These are phyloP conservation scores for Penicillium angulare DNA, from an alignment of 495 filamentous ascomycete genomes.

Conservation along the genomic window DNA sequence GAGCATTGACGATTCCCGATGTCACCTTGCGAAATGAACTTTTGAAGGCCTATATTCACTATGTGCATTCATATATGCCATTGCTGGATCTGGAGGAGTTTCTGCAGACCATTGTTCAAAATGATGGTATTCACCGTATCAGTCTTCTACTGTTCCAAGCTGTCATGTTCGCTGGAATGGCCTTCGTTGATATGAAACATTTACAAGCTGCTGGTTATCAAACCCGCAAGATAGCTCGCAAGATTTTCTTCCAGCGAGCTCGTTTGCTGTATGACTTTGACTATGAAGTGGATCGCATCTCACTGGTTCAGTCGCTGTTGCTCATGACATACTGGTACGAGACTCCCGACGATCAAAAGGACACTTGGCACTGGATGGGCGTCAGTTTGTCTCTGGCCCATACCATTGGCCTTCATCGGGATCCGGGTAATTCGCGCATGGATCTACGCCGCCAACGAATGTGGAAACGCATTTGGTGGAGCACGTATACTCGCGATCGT, in stretches of 20 bases:
- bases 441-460: conserved; percentile 65
- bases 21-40: conserved; percentile 68
- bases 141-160: conserved; percentile 80
- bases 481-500: conserved; percentile 86
- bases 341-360: conserved; percentile 84
- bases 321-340: conserved; percentile 93
- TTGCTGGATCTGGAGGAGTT: conserved; percentile 75
- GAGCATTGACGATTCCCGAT: conserved; percentile 69
- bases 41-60: conserved; percentile 73
- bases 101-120: conserved; percentile 59
- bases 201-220: conserved; percentile 68
- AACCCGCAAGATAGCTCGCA: conserved; percentile 70
- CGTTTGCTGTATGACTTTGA: conserved; percentile 82
- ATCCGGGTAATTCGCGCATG: conserved; percentile 75
- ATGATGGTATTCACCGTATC: conserved; percentile 65
- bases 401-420: conserved; percentile 79
- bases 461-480: conserved; percentile 96
- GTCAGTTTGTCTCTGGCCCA: conserved; percentile 79
- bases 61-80: conserved; percentile 89
- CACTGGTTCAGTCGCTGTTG: conserved; percentile 78
- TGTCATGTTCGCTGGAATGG: conserved; percentile 77
- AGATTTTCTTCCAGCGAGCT: conserved; percentile 74
- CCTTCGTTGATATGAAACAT: conserved; percentile 71
- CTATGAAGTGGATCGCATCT: conserved; percentile 77
- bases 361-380: conserved; percentile 92